Base-by-base conservation (phyloP, 495 filamentous ascomycete genomes). In the Aspergillus bertholletiae region DNA sequence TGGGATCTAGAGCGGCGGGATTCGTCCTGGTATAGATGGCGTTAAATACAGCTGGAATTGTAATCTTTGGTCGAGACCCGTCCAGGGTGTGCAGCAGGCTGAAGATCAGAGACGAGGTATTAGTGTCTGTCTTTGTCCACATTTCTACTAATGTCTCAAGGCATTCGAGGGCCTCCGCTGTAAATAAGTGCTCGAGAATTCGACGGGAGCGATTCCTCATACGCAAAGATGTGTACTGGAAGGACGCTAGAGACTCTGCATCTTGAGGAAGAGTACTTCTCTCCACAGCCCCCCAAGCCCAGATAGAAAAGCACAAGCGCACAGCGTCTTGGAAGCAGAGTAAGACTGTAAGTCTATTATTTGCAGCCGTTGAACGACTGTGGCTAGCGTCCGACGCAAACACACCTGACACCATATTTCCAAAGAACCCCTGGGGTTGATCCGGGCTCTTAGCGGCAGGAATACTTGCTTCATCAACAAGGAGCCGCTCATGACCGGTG, bases 311-410 rank as follows among this genome's bases (percentile, higher is more conserved):
- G 68, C 91, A 96, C 24, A 94, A 86, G 30, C 88, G 84, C 52
- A 96, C 88, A 12, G 91, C 89, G 67, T 99, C 94, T 69, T 97
- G 92, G 70, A 99, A 96, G 27, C 92, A 92, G n/a, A 99, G 79
- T 9, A 97, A 72, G 18, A 99, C 94, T 0, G 92, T 97, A 22
- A 99, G 78, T 35, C 93, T 78, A 57, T 93, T 92, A 63, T 97
- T 99, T n/a, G 91, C 92, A 13, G 89, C 87, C 15, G 84, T 81
- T 43, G 86, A 87, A 37, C 90, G 81, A 22, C 81, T 75, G 49
- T 91, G 91, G 3, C 79, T 85, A 7, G 84, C 78, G 50, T 97
- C 93, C 0, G 88, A 81, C 8, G 87, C 78, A 66, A 96, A 96
- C 0, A 96, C 89, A 0, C 92, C 92, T 1, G 92, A 94, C 1